Conservation (phyloP, 208 protist species). For the Trypanosoma congolense region DNA sequence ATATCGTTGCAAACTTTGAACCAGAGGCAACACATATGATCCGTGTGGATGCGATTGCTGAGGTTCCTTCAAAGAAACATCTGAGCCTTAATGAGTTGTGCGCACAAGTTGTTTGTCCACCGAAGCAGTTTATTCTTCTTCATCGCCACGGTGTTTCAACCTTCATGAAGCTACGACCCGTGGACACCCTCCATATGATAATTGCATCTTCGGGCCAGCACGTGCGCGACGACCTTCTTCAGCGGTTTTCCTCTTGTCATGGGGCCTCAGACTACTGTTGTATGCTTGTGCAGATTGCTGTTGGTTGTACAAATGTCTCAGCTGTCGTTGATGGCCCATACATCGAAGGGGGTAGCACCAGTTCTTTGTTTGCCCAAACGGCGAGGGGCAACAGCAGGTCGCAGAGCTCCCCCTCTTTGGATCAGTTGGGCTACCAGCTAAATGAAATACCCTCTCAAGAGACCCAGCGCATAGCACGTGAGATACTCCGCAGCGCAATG, state of each 20-base stretch:
- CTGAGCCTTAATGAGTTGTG: conserved; percentile 63
- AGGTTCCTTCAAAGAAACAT: conserved; percentile 25
- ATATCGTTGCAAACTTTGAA: conserved; percentile 65
- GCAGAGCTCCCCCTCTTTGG: conserved; percentile 38
- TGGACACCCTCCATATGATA: conserved; percentile 85
- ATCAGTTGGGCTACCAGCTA: conserved; percentile 46
- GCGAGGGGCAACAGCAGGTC: conserved; percentile 11
- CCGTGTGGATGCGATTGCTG: conserved; percentile 75
- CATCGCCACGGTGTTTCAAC: conserved; percentile 76
- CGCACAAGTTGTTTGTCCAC: conserved; percentile 52
- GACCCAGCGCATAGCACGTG: conserved; percentile 49
- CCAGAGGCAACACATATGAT: conserved; percentile 41
- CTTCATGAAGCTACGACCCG: conserved; percentile 70
- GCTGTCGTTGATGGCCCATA: conserved; percentile 23
- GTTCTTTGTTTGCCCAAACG: conserved; percentile 17
- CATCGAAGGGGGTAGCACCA: conserved; percentile 22
- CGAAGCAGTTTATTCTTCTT: conserved; percentile 57
- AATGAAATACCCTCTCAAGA: conserved; percentile 36
- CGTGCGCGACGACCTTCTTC: conserved; percentile 54
- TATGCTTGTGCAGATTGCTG: conserved; percentile 88
- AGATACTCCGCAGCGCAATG: conserved; percentile 55
- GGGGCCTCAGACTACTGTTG: conserved; percentile 66
- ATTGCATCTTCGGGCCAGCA: conserved; percentile 37
- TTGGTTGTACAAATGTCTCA: conserved; percentile 32
- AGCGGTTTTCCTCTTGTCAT: conserved; percentile 69